phyloP scores from a whole-genome alignment of 2,329 filamentous ascomycete species.

The Leptographium galeiforme region DNA sequence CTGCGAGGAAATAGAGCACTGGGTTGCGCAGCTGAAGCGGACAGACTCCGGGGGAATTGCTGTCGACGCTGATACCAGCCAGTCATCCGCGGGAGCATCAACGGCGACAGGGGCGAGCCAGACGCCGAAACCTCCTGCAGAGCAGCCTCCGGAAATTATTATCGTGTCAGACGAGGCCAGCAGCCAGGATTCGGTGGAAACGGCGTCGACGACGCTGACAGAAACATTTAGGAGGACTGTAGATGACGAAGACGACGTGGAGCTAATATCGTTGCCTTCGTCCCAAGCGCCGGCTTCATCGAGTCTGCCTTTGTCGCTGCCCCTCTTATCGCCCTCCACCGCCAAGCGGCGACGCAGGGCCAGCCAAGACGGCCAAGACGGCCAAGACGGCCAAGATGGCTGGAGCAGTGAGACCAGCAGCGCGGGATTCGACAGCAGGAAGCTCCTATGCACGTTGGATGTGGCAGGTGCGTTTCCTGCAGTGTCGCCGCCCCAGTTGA shows the following conservation, averaged over 20 bases:
- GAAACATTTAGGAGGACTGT: not conserved
- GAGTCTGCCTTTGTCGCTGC: not conserved
- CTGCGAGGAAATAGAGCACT: constrained; percentile 45
- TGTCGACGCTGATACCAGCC: constrained; percentile 32
- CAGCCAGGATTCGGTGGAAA: not conserved
- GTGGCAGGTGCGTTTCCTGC: not conserved
- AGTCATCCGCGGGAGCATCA: constrained; percentile 13
- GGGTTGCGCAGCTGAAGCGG: constrained; percentile 46
- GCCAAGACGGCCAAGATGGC: not conserved
- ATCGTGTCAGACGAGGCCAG: not conserved
- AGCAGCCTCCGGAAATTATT: not conserved
- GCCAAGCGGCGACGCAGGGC: not conserved
- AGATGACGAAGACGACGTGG: not conserved
- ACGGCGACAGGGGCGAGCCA: constrained; percentile 4
- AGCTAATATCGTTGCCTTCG: not conserved
- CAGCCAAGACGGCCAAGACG: not conserved
- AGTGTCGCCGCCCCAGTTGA: constrained; percentile 8
- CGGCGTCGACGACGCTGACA: not conserved
- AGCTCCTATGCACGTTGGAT: not conserved
- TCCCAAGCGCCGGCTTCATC: not conserved
- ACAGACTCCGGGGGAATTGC: constrained; percentile 32
- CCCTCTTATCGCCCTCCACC: not conserved
- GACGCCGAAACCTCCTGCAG: not conserved
- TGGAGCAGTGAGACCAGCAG: not conserved
- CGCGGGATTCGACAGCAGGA: not conserved